A percentile compares a stretch with the other conserved stretches of the same genome.
Conservation (phyloP, 176 grass and related monocot species). For the Pharus latifolius region DNA sequence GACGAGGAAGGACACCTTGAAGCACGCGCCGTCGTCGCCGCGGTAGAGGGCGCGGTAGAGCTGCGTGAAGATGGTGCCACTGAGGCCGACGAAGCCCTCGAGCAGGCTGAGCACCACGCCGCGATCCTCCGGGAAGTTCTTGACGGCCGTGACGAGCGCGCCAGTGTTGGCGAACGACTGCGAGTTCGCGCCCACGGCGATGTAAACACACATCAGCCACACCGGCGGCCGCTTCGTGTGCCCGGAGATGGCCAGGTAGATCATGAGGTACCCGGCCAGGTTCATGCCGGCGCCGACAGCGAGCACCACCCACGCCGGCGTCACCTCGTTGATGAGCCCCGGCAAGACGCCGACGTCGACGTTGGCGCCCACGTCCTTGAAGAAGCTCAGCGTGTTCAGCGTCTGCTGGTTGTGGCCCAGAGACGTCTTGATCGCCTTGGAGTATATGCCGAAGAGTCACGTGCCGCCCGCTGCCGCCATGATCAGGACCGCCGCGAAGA, state of each 20-base stretch:
- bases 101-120: conserved; percentile 59
- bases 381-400: too few species aligned
- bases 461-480: too few species aligned
- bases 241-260: conserved; percentile 54
- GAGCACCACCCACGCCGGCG: conserved; percentile 52
- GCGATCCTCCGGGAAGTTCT: conserved; percentile 68
- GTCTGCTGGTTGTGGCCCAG: too few species aligned
- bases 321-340: conserved; percentile 52
- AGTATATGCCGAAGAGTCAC: too few species aligned
- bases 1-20: conserved; percentile 19
- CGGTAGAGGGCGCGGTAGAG: conserved; percentile 66
- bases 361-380: too few species aligned
- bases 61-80: conserved; percentile 85
- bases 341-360: conserved; percentile 58
- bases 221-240: conserved; percentile 24
- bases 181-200: conserved; percentile 59
- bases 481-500: too few species aligned
- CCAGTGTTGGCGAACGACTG: conserved; percentile 79
- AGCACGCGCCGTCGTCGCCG: conserved; percentile 18
- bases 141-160: conserved; percentile 49
- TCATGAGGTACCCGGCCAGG: conserved; percentile 67
- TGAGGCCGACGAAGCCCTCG: conserved; percentile 71
- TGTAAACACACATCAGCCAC: conserved; percentile 79
- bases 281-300: conserved; percentile 55
- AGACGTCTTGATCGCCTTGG: too few species aligned